Evolutionary conservation across 2,329 filamentous ascomycete species (phyloP), one percentile per base, ranked within the genome.

Genomic region (Helicocarpus griseus): DNA sequence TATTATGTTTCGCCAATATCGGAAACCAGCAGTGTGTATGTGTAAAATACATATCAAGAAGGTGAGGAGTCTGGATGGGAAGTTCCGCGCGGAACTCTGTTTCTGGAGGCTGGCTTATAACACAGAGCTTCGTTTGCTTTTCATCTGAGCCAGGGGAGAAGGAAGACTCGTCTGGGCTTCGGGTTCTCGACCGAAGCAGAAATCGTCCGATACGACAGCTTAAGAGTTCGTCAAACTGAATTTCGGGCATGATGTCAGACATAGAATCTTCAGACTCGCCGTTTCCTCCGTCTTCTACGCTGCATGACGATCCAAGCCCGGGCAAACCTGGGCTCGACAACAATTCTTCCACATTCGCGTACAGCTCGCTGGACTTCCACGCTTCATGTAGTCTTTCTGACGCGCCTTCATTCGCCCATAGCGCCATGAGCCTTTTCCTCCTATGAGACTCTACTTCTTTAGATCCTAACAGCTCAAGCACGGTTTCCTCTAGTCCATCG

Each of bases 1-100:
- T 70, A 51, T 76, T 74, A 55, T 80, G 76, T 59, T 79, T 80
- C 46, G 79, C 75, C 24, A 76, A 69, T n/a, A 82, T 73, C 0
- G 79, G 79, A 28, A 82, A 72, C 79, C 79, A 82, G 24, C 73
- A 73, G 56, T 82, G 77, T 0, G 77, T 80, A 51, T 75, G 74
- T 0, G 77, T 73, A 55, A 81, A 81, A 57, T 81, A 82, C 9
- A 75, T 68, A 58, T 81, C 77, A 33, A 82, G 64, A 5, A 81
- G 64, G 14, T 70, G 68, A 61, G 77, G 77, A 7, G 76, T 71
- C 50, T 77, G 71, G 24, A 67, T 57, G 11, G 79, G 79, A 9
- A 81, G 67, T 35, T 64, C 61, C 35, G 68, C 59, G 24, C 24
- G 19, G 9, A 21, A 5, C 1, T 48, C 31, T 24, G 14, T 21